A percentile compares a stretch with the other conserved stretches of the same genome.
Evolutionary conservation across 495 filamentous ascomycete genomes (phyloP).

Genomic region (Melanomma pulvis-pyrius): DNA sequence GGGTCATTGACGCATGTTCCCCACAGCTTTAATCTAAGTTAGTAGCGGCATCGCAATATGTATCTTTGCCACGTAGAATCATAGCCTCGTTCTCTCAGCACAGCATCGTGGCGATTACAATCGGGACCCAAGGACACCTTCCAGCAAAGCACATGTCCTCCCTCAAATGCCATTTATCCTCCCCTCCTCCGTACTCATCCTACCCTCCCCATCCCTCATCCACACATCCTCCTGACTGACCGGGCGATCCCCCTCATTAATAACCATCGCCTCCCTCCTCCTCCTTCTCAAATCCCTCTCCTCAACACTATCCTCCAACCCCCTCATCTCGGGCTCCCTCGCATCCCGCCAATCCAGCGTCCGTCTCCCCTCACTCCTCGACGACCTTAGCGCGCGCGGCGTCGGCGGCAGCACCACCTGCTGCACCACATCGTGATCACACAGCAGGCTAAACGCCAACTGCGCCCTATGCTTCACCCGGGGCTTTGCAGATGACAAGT

Average conservation of each 20-base stretch:
- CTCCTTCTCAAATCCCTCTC: constrained; percentile 58
- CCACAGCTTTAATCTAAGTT: too few relatives aligned
- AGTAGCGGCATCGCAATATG: too few relatives aligned
- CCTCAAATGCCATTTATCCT: too few relatives aligned
- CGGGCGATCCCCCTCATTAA: constrained; percentile 62
- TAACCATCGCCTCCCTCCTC: constrained; percentile 65
- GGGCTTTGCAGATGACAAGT: constrained; percentile 17
- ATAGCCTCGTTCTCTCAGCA: too few relatives aligned
- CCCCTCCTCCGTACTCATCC: constrained; percentile 25
- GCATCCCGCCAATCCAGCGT: not conserved
- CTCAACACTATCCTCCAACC: constrained; percentile 45
- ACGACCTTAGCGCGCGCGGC: not conserved
- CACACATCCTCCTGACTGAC: constrained; percentile 60
- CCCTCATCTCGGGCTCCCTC: constrained; percentile 9
- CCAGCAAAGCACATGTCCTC: not conserved
- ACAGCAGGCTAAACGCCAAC: constrained; percentile 20
- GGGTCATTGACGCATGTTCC: too few relatives aligned
- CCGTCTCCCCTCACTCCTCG: not conserved
- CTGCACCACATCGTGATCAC: constrained; percentile 10
- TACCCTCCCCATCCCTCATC: constrained; percentile 20
- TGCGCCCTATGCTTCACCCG: constrained; percentile 11
- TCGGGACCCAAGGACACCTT: too few relatives aligned
- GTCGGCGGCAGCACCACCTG: not conserved
- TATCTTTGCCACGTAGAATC: too few relatives aligned
- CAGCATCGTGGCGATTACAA: too few relatives aligned